phyloP scores from a whole-genome alignment of 148 eudicot genomes.

The Tetragonia tetragonoides region DNA sequence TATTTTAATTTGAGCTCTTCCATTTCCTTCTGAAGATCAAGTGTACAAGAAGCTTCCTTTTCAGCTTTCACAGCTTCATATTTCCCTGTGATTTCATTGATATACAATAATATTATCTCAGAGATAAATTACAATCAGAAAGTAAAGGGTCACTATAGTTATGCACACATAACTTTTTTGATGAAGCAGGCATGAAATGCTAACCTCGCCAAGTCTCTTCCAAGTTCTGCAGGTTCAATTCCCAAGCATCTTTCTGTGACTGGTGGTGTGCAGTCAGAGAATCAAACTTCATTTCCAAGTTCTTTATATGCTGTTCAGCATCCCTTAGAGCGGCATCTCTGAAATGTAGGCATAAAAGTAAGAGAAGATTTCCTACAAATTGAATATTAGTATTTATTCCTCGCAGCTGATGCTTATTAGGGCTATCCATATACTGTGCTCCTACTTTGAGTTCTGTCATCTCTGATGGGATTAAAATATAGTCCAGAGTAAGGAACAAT shows the following conservation, averaged over 20 bases:
- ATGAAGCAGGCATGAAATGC: neutral
- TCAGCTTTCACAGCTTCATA: slow-evolving; percentile 66
- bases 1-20: slow-evolving; percentile 54
- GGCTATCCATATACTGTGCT: neutral
- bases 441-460: neutral
- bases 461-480: neutral
- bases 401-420: neutral
- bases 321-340: slow-evolving; percentile 67
- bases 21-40: slow-evolving; percentile 56
- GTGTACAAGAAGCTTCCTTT: slow-evolving; percentile 47
- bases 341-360: slow-evolving; percentile 24
- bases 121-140: neutral
- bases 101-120: slow-evolving; percentile 2
- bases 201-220: slow-evolving; percentile 95
- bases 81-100: slow-evolving; percentile 50
- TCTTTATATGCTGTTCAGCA: slow-evolving; percentile 61
- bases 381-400: neutral
- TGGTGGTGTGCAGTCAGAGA: slow-evolving; percentile 51
- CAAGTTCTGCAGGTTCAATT: slow-evolving; percentile 59
- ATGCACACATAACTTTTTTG: neutral
- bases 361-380: neutral
- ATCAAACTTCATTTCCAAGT: slow-evolving; percentile 70
- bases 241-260: slow-evolving; percentile 77
- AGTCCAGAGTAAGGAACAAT: neutral
- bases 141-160: neutral